These are phyloP conservation scores for Tulasnella sp. DNA, from an alignment of 768 basidiomycete genomes.

Conservation along the genomic window DNA sequence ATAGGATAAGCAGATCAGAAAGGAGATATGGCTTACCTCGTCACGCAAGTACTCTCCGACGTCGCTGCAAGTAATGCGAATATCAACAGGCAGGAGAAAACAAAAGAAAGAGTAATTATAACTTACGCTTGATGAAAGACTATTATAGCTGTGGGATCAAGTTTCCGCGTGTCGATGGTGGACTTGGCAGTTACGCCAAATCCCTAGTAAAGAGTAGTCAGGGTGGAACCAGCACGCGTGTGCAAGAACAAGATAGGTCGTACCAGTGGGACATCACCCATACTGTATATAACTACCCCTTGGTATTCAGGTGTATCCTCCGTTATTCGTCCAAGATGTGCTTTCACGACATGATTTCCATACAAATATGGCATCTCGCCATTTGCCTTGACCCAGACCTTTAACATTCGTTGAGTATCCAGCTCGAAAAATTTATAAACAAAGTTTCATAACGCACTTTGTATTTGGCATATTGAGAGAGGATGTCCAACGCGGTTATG, in stretches of 20 bases:
- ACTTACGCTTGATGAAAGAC: slow-evolving; percentile 96
- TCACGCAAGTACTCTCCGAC: slow-evolving; percentile 97
- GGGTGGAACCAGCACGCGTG: neutral
- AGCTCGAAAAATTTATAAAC: neutral
- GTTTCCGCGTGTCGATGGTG: slow-evolving; percentile 89
- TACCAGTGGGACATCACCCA: slow-evolving; percentile 90
- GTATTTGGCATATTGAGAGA: slow-evolving; percentile 95
- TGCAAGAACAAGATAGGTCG: neutral
- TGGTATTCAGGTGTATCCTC: slow-evolving; percentile 99
- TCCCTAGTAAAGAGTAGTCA: slow-evolving; percentile 43
- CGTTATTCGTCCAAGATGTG: slow-evolving; percentile 96
- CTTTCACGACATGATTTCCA: slow-evolving; percentile 96
- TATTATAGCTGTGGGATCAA: slow-evolving; percentile 93
- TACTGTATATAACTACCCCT: slow-evolving; percentile 92
- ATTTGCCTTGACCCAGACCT: slow-evolving; percentile 99
- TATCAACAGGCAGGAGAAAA: slow-evolving; percentile 10
- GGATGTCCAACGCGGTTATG: slow-evolving; percentile 82
- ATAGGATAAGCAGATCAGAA: neutral
- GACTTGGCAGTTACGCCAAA: slow-evolving; percentile 96
- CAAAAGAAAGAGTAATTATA: neutral
- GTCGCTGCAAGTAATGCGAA: slow-evolving; percentile 45
- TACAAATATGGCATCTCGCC: slow-evolving; percentile 99
- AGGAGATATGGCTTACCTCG: slow-evolving; percentile 45
- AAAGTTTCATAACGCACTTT: slow-evolving; percentile 49
- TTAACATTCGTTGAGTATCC: neutral